Base-by-base conservation (phyloP, 306 rosid species). In the Vachellia collinsii region DNA sequence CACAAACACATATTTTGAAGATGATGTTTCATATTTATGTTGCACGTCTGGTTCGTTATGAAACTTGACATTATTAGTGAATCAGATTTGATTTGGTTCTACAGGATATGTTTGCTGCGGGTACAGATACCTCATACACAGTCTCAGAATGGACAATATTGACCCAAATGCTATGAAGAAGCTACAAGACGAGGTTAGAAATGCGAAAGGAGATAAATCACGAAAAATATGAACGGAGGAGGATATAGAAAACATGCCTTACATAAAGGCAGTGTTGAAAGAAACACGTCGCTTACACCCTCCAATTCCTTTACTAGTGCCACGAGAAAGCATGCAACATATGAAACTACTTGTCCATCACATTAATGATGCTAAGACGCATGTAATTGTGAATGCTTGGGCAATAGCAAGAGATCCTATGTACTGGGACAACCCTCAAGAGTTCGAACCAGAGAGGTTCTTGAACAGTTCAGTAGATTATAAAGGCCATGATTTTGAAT, bases 81-180 rank as follows among this genome's bases (percentile, higher is more conserved):
- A n/a, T n/a, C n/a, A n/a, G n/a, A 11, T 62, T 25, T 29, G 4
- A 10, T 11, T 25, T 29, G 2, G 6, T 34, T 17, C 19, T 20
- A 17, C 29, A 80, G 83, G 79, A 80, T 14, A 80, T 74, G 68
- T 74, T 80, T 80, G 61, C 12, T 50, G 79, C 83, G 9, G 79
- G 83, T 4, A 64, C 83, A 17, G 79, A 80, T 11, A 80, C 83
- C 12, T 64, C 68, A 12, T 38, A 8, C 8, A 69, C 83, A 19
- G 65, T 64, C 3, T 6, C 73, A 17, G 79, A 73, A 19, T 73
- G 79, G 83, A 43, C 70, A 25, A 75, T 59, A 14, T 37, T 75
- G 14, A 81, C 36, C 75, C 79, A 25, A 74, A 3, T 51, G 70
- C 37, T 58, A 81, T 74, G 84, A 77, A 66, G 37, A 81, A 66